Conservation (phyloP, 202 grass and related monocot species). For the Zizania palustris region DNA sequence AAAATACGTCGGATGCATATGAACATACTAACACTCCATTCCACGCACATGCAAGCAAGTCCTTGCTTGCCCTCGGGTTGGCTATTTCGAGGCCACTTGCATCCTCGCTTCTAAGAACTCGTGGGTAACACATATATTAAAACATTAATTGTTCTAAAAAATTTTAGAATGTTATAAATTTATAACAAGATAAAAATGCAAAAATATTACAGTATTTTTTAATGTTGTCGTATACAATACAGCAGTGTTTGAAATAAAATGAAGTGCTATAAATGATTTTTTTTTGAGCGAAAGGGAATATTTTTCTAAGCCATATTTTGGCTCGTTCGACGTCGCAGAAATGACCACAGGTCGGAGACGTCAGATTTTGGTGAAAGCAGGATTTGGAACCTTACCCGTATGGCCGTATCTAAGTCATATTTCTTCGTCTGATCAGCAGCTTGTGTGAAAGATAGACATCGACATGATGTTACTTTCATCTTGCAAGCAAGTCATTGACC, state of each 20-base stretch:
- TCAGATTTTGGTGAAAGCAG: not conserved
- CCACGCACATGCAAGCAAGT: not conserved
- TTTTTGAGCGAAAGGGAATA: too few relatives aligned
- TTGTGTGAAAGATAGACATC: not conserved
- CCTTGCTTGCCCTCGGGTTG: not conserved
- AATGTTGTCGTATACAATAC: too few relatives aligned
- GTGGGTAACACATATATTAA: not conserved
- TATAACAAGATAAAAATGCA: too few relatives aligned
- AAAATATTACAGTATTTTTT: too few relatives aligned
- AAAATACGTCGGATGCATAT: too few relatives aligned
- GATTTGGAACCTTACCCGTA: not conserved
- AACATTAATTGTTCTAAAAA: too few relatives aligned
- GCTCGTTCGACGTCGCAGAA: too few relatives aligned
- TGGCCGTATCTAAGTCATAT: not conserved
- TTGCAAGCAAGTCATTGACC: constrained; percentile 31
- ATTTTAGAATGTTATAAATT: too few relatives aligned
- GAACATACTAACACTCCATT: too few relatives aligned
- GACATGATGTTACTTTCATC: constrained; percentile 30
- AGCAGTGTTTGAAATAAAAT: too few relatives aligned
- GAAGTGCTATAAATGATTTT: too few relatives aligned
- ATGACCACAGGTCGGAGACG: too few relatives aligned
- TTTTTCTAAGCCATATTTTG: not conserved
- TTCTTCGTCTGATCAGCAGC: not conserved
- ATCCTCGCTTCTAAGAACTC: constrained; percentile 5
- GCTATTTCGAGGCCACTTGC: not conserved